Percentiles rank a stretch among this genome's conserved stretches.
phyloP scores from a whole-genome alignment of 148 eudicot species.

The Cornus florida region DNA sequence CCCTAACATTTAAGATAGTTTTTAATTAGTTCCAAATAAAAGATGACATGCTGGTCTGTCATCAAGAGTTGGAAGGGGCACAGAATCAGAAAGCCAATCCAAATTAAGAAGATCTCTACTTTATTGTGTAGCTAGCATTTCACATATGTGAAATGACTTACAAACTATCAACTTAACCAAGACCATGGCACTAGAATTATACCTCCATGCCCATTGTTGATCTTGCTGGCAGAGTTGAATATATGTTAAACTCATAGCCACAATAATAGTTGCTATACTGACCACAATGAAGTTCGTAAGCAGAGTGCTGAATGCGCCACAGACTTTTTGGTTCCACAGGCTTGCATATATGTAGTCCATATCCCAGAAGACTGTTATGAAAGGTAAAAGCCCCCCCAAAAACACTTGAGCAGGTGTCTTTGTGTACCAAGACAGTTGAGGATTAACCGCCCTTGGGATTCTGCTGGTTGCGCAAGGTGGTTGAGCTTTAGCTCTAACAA shows the following conservation, averaged over 20 bases:
- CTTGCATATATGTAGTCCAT: constrained; percentile 3
- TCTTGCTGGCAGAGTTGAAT: background rate
- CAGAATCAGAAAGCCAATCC: too few relatives aligned
- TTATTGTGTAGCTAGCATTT: too few relatives aligned
- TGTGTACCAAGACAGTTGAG: background rate
- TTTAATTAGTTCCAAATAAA: background rate
- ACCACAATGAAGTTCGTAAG: background rate
- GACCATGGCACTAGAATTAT: background rate
- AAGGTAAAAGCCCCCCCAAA: background rate
- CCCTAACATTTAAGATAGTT: background rate
- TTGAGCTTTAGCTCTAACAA: background rate
- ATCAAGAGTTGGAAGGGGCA: background rate
- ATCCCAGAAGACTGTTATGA: background rate
- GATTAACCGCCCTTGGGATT: background rate
- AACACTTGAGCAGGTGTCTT: constrained; percentile 1
- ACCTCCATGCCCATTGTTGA: background rate
- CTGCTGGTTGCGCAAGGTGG: constrained; percentile 1
- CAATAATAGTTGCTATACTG: background rate
- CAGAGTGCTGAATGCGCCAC: constrained; percentile 5
- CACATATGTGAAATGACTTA: background rate
- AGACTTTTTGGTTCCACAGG: background rate
- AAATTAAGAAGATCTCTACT: too few relatives aligned
- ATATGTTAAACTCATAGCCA: background rate
- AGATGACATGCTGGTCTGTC: background rate
- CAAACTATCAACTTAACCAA: too few relatives aligned